Base-by-base conservation (phyloP, 306 rosid species). In the Argentina anserina region DNA sequence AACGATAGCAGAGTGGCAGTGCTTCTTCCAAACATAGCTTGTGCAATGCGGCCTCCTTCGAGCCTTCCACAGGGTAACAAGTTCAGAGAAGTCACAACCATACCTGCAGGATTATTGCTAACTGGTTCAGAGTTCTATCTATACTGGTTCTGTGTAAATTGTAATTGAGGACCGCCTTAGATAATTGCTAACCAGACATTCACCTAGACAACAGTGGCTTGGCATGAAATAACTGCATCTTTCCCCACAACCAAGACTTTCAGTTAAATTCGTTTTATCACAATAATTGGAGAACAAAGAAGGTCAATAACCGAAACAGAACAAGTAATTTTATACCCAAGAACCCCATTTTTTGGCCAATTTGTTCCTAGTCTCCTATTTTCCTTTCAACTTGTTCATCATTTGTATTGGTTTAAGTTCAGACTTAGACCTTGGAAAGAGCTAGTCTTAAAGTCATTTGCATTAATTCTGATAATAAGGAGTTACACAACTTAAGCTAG, bases 41-140 rank as follows among this genome's bases (percentile, higher is more conserved):
- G 98, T 0, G 90, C 92, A 33, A 93, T 93, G 37, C 98, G 89
- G 29, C 98, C 98, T 72, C 98, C 98, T 83, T 93, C 98, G 3
- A 93, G 87, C 79, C 96, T 83, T 47, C 98, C 98, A 76, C 90
- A 84, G 1, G 96, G 97, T 65, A 93, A 79, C 79, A 93, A 82
- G 87, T 93, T 93, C 84, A 93, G 68, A 49, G 98, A 87, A 14
- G 98, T 93, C 80, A 90, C 97, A 77, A 93, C 98, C 98, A 93
- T 93, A 26, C 98, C 98, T 92, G 80, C 72, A 69, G n/a, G n/a
- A 12, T 13, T 68, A 20, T 15, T 21, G 9, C n/a, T n/a, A n/a
- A n/a, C n/a, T n/a, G n/a, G n/a, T n/a, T n/a, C n/a, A n/a, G n/a
- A n/a, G n/a, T 75, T 53, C 42, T 18, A 40, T 49, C 31, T 29